Conservation (phyloP, 495 filamentous ascomycete species). For the Alectoria sarmentosa region DNA sequence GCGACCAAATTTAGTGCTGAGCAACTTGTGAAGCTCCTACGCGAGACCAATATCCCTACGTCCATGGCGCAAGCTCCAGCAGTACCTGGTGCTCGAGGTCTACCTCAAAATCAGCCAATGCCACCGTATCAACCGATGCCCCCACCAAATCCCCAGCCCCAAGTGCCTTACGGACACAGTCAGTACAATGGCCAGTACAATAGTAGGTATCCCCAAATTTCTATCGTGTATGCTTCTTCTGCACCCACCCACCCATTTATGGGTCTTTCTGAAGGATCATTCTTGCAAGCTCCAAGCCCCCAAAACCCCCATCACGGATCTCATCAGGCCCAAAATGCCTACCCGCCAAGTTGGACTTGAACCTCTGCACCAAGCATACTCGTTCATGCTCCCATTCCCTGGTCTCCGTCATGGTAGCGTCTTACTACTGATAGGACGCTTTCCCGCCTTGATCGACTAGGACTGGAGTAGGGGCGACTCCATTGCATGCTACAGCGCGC, state of each 20-base stretch:
- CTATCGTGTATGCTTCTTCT: neutral
- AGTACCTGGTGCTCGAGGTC: constrained; percentile 23
- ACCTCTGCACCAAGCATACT: neutral
- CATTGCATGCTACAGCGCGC: neutral
- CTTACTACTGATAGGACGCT: neutral
- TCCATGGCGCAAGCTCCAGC: constrained; percentile 34
- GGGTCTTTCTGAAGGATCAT: neutral
- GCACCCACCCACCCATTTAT: neutral
- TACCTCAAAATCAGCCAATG: constrained; percentile 18
- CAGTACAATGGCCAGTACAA: constrained; percentile 16
- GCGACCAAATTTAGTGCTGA: constrained; percentile 58
- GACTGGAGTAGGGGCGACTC: neutral
- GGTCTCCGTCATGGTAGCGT: neutral
- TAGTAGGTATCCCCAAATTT: constrained; percentile 15
- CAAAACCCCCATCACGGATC: neutral
- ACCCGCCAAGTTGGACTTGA: neutral
- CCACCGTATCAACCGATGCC: constrained; percentile 33
- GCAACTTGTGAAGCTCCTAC: constrained; percentile 66
- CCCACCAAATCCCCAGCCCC: constrained; percentile 25
- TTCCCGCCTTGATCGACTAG: neutral
- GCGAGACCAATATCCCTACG: constrained; percentile 55
- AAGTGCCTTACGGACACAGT: constrained; percentile 12
- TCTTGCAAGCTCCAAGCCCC: neutral
- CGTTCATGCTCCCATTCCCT: neutral
- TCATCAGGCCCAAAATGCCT: too few relatives aligned